Evolutionary conservation across 108 stramenopile genomes (phyloP), one percentile per base, ranked within the genome.

Genomic region (Parietichytrium sp.): DNA sequence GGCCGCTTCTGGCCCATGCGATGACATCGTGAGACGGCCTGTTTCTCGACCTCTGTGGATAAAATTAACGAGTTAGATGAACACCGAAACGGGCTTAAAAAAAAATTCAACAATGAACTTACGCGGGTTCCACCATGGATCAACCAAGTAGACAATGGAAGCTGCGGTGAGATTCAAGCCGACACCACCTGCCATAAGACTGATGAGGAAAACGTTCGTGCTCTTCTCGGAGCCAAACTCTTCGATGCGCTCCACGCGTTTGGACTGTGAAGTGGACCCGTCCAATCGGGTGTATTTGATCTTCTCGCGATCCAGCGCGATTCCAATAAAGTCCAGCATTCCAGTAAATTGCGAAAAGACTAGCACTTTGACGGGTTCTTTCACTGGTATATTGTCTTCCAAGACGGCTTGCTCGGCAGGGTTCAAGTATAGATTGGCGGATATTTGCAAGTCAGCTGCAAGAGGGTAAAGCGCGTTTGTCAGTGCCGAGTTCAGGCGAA

Each of bases 11-110:
- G 97, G 4, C 97, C 97, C 4, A 99, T 86, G 18, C 99, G 90
- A 88, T 98, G 97, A 2, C 95, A 95, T 49, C 99, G 89, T 78
- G 97, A 95, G 83, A 99, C 97, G 4, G 98, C 98, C 86, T 99
- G 99, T 94, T 90, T 87, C 49, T 91, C 90, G 4, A 87, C 88
- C 3, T 88, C 86, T 4, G n/a, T n/a, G n/a, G n/a, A n/a, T n/a
- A n/a, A n/a, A n/a, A n/a, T n/a, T n/a, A n/a, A n/a, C n/a, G n/a
- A n/a, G n/a, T n/a, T n/a, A n/a, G n/a, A n/a, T n/a, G n/a, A n/a
- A n/a, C n/a, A n/a, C n/a, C n/a, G n/a, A n/a, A n/a, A n/a, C n/a
- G n/a, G n/a, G n/a, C n/a, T n/a, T n/a, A n/a, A n/a, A n/a, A n/a
- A n/a, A n/a, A n/a, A n/a, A n/a, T n/a, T n/a, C n/a, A n/a, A n/a